Conservation (phyloP, 306 rosid species). For the Luffa aegyptiaca region DNA sequence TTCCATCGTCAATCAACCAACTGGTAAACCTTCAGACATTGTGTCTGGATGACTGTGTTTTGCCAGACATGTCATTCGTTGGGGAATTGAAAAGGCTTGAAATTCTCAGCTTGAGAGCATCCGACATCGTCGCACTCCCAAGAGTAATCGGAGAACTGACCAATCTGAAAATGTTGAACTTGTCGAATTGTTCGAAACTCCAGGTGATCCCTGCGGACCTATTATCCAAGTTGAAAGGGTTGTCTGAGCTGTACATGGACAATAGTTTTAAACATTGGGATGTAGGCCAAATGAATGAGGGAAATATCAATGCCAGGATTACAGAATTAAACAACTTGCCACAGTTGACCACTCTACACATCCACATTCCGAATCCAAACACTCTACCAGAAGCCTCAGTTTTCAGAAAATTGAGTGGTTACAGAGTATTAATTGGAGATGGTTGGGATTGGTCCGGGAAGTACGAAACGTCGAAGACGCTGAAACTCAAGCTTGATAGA, state of each 20-base stretch:
- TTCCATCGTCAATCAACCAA: constrained; percentile 8
- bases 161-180: constrained; percentile 26
- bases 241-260: constrained; percentile 35
- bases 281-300: background rate
- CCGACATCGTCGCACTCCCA: constrained; percentile 21
- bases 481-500: constrained; percentile 16
- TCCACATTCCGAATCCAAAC: constrained; percentile 12
- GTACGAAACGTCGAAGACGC: constrained; percentile 2
- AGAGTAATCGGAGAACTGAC: constrained; percentile 17
- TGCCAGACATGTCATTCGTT: constrained; percentile 17
- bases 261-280: constrained; percentile 21
- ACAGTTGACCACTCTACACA: constrained; percentile 13
- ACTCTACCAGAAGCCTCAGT: constrained; percentile 14
- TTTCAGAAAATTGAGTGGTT: constrained; percentile 10
- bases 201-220: constrained; percentile 16
- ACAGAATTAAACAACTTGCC: constrained; percentile 21
- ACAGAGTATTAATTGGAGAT: constrained; percentile 30
- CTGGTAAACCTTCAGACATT: constrained; percentile 16
- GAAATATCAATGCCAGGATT: constrained; percentile 7
- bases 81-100: constrained; percentile 25
- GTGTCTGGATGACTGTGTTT: constrained; percentile 14
- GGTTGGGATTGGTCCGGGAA: constrained; percentile 1
- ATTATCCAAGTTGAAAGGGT: constrained; percentile 16
- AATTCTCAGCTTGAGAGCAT: constrained; percentile 28
- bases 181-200: constrained; percentile 25